Conservation (phyloP, 1,284 basidiomycete genomes). For the Malassezia furfur region DNA sequence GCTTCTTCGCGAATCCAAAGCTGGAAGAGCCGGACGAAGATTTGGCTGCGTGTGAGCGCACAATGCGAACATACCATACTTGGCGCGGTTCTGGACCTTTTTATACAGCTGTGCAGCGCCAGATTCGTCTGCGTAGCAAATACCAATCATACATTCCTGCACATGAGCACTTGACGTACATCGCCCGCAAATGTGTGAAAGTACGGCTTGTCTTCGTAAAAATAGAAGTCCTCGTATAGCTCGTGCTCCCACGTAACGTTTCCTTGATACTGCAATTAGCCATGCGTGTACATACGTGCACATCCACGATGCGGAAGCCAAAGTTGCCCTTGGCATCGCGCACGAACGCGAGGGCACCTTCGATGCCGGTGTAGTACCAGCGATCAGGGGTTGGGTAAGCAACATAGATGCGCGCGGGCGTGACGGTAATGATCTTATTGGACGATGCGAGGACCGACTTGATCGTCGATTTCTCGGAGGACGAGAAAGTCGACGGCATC, state of each 20-base stretch:
- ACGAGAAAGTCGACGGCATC: slow-evolving; percentile 40
- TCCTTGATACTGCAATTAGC: neutral
- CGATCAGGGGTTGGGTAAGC: slow-evolving; percentile 25
- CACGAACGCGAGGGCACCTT: slow-evolving; percentile 44
- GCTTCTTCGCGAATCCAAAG: slow-evolving; percentile 13
- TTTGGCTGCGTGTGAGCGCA: slow-evolving; percentile 18
- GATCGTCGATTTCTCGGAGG: slow-evolving; percentile 43
- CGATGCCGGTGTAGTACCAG: slow-evolving; percentile 41
- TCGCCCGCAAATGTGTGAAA: slow-evolving; percentile 90
- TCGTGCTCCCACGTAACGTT: slow-evolving; percentile 74
- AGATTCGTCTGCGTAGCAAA: slow-evolving; percentile 77
- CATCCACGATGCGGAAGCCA: slow-evolving; percentile 38
- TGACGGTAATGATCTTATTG: slow-evolving; percentile 43
- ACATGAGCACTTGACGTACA: slow-evolving; percentile 54
- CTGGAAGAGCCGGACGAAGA: slow-evolving; percentile 26
- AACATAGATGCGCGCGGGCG: slow-evolving; percentile 42
- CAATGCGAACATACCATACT: slow-evolving; percentile 55
- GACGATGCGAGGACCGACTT: slow-evolving; percentile 42
- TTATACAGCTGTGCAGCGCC: slow-evolving; percentile 84
- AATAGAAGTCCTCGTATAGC: slow-evolving; percentile 73
- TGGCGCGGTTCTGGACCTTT: slow-evolving; percentile 64
- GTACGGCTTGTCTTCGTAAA: slow-evolving; percentile 76
- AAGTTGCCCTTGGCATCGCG: slow-evolving; percentile 32
- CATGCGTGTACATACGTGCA: slow-evolving; percentile 20
- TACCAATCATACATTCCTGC: slow-evolving; percentile 75